A percentile compares a stretch with the other conserved stretches of the same genome.
Evolutionary conservation across 1,139 yeast species (phyloP).

Genomic region (Debaryomyces subglobosus): DNA sequence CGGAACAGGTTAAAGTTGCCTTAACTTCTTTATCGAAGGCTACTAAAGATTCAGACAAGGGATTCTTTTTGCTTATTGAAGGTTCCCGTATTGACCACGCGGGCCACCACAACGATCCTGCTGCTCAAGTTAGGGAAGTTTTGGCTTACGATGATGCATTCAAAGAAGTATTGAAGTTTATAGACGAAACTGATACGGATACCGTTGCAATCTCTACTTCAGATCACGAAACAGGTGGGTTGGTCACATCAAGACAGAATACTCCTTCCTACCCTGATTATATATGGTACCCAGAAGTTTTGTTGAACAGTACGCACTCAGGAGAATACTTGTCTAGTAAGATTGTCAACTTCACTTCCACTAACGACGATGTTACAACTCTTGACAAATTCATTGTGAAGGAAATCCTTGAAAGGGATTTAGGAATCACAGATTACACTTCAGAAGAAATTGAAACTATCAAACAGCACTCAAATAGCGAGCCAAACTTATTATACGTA

Average conservation of each 20-base stretch:
- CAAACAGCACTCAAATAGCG: slow-evolving; percentile 21
- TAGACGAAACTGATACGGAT: slow-evolving; percentile 63
- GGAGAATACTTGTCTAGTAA: slow-evolving; percentile 62
- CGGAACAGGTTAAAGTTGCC: slow-evolving; percentile 74
- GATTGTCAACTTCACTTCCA: slow-evolving; percentile 24
- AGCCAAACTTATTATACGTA: slow-evolving; percentile 27
- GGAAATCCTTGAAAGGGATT: slow-evolving; percentile 55
- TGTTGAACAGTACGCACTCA: slow-evolving; percentile 67
- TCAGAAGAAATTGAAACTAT: slow-evolving; percentile 48
- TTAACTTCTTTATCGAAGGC: slow-evolving; percentile 65
- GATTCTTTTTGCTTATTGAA: slow-evolving; percentile 80
- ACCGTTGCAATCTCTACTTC: slow-evolving; percentile 78
- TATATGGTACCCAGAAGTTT: slow-evolving; percentile 76
- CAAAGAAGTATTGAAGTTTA: slow-evolving; percentile 66
- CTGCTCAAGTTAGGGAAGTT: slow-evolving; percentile 66
- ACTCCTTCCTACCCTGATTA: slow-evolving; percentile 52
- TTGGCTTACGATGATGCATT: slow-evolving; percentile 73
- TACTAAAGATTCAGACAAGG: slow-evolving; percentile 67
- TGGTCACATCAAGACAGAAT: slow-evolving; percentile 73
- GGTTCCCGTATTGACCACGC: slow-evolving; percentile 93
- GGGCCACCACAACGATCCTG: slow-evolving; percentile 87
- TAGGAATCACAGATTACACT: slow-evolving; percentile 62
- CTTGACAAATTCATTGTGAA: slow-evolving; percentile 47
- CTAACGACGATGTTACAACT: slow-evolving; percentile 29
- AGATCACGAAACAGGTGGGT: slow-evolving; percentile 93